Percentiles rank a stretch among this genome's conserved stretches.
Conservation (phyloP, 2,329 filamentous ascomycete species). For the Sporothrix pallida region DNA sequence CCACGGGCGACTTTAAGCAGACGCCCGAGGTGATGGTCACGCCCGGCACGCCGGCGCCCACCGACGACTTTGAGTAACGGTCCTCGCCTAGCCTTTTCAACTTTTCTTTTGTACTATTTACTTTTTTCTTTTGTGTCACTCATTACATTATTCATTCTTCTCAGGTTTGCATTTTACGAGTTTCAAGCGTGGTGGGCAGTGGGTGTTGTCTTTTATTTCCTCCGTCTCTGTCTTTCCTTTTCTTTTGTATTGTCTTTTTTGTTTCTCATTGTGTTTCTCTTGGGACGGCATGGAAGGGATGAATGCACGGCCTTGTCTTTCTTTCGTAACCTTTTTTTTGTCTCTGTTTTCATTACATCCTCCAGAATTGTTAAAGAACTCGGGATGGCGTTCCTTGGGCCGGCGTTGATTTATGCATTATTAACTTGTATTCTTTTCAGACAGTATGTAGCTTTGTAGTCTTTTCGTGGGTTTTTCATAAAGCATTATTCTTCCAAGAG, state of each 20-base stretch:
- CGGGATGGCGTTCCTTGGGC: neutral
- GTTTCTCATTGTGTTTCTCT: neutral
- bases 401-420: neutral
- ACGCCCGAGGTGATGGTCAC: conserved; percentile 56
- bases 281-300: conserved; percentile 21
- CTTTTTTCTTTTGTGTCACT: too few species aligned
- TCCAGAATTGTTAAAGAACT: neutral
- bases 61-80: conserved; percentile 30
- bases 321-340: neutral
- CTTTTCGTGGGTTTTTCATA: neutral
- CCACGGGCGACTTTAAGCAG: conserved; percentile 33
- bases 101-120: conserved; percentile 6
- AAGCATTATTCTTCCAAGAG: neutral
- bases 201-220: neutral
- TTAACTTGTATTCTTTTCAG: neutral
- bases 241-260: conserved; percentile 17
- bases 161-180: neutral
- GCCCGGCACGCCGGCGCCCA: conserved; percentile 54
- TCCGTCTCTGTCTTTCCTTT: neutral
- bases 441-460: neutral
- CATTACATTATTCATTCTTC: neutral
- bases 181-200: neutral
- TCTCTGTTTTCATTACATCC: neutral
- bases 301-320: conserved; percentile 22
- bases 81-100: too few species aligned